Evolutionary conservation across 2,329 filamentous ascomycete genomes (phyloP).

Genomic region (Aspergillus melleus): DNA sequence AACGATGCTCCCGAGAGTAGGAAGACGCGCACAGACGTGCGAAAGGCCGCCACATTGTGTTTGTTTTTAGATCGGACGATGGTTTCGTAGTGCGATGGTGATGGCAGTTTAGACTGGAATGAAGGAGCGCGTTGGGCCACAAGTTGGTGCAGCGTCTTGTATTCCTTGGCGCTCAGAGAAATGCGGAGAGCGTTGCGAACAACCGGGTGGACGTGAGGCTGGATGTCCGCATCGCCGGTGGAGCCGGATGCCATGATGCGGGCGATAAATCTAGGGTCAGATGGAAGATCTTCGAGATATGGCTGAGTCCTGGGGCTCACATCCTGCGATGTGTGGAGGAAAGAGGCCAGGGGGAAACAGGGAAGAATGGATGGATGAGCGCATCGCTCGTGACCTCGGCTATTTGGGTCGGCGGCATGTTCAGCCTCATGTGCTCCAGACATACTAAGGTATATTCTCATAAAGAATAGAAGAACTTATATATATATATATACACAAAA

Average conservation of each 20-base stretch:
- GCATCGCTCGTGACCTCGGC: slow-evolving; percentile 23
- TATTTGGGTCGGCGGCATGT: slow-evolving; percentile 2
- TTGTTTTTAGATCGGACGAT: slow-evolving; percentile 58
- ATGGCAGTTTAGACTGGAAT: slow-evolving; percentile 55
- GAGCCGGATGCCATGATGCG: slow-evolving; percentile 25
- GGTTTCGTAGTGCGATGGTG: slow-evolving; percentile 53
- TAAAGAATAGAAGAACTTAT: too few relatives aligned
- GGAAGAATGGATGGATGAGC: background rate
- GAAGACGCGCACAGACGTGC: slow-evolving; percentile 71
- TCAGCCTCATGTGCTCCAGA: background rate
- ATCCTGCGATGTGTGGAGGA: slow-evolving; percentile 1
- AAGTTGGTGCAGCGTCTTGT: slow-evolving; percentile 79
- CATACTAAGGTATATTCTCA: background rate
- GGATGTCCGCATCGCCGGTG: slow-evolving; percentile 37
- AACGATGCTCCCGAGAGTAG: slow-evolving; percentile 62
- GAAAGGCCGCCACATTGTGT: slow-evolving; percentile 68
- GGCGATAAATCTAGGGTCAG: background rate
- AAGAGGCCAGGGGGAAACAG: background rate
- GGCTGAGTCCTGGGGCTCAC: background rate
- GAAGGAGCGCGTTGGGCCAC: slow-evolving; percentile 69
- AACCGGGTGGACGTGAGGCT: slow-evolving; percentile 64
- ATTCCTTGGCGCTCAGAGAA: slow-evolving; percentile 79
- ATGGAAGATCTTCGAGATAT: background rate
- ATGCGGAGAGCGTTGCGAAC: slow-evolving; percentile 84
- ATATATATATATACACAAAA: too few relatives aligned